These are phyloP conservation scores for Alloteropsis semialata DNA, from an alignment of 176 grass and related monocot genomes.

Conservation along the genomic window DNA sequence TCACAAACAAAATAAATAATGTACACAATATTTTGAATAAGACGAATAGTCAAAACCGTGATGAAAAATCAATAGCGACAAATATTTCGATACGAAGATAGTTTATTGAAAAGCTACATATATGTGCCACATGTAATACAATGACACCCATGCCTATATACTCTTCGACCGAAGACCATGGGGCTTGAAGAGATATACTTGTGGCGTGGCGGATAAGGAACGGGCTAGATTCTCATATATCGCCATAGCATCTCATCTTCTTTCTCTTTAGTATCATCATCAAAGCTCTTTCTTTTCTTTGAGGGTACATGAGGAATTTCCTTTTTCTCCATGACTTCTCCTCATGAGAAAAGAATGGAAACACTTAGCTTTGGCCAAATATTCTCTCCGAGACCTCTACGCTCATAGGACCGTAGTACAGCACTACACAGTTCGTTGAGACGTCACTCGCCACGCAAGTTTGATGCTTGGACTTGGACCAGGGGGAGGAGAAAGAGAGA, in stretches of 20 bases:
- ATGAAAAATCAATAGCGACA: too few relatives aligned
- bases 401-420: background rate
- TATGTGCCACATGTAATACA: too few relatives aligned
- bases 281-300: background rate
- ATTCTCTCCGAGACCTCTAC: background rate
- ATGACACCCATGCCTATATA: too few relatives aligned
- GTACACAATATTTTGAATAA: too few relatives aligned
- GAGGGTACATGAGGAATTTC: background rate
- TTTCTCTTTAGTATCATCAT: background rate
- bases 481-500: background rate
- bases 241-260: background rate
- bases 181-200: background rate
- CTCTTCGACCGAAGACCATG: too few relatives aligned
- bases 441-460: background rate
- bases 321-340: background rate
- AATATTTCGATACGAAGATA: too few relatives aligned
- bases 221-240: conserved; percentile 13
- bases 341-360: background rate
- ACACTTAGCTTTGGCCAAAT: background rate
- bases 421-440: background rate
- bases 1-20: too few relatives aligned
- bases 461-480: background rate
- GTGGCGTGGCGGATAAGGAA: background rate
- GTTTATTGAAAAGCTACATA: too few relatives aligned
- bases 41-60: too few relatives aligned